phyloP scores from a whole-genome alignment of 2,329 filamentous ascomycete species.

The Calonectria naviculata region DNA sequence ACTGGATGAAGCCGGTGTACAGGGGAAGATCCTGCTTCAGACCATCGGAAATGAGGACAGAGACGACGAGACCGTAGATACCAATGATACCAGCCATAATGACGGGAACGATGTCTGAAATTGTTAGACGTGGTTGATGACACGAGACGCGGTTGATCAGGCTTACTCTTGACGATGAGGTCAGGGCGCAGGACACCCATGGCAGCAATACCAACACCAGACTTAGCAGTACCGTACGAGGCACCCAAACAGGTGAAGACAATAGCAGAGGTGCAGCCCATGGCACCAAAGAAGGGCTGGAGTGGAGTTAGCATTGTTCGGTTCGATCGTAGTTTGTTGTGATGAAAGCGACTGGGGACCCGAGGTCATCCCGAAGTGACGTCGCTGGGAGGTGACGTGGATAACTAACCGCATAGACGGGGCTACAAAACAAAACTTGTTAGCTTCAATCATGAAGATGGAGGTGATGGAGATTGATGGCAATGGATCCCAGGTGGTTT shows the following conservation, averaged over 20 bases:
- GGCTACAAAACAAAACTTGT: conserved; percentile 68
- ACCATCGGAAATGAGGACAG: conserved; percentile 86
- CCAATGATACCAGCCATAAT: conserved; percentile 99
- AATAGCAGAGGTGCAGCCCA: conserved; percentile 97
- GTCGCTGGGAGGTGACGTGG: conserved; percentile 44
- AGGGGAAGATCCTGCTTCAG: conserved; percentile 78
- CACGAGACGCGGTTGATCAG: background rate
- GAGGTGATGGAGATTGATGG: conserved; percentile 6
- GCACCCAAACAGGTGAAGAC: conserved; percentile 97
- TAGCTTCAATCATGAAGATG: conserved; percentile 51
- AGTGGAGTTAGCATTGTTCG: conserved; percentile 46
- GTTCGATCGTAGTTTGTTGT: conserved; percentile 27
- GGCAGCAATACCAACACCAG: conserved; percentile 96
- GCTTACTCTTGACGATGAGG: conserved; percentile 98
- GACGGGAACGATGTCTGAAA: conserved; percentile 94
- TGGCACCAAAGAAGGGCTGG: conserved; percentile 92
- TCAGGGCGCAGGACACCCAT: conserved; percentile 99
- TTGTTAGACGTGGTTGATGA: conserved; percentile 29
- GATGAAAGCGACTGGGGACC: conserved; percentile 28
- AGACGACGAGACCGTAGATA: conserved; percentile 95
- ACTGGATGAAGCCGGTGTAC: conserved; percentile 87
- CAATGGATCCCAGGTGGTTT: conserved; percentile 19
- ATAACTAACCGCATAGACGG: conserved; percentile 97
- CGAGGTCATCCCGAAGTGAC: conserved; percentile 40
- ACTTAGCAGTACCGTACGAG: conserved; percentile 99